Base-by-base conservation (phyloP, 176 grass and related monocot species). In the Oryza punctata region DNA sequence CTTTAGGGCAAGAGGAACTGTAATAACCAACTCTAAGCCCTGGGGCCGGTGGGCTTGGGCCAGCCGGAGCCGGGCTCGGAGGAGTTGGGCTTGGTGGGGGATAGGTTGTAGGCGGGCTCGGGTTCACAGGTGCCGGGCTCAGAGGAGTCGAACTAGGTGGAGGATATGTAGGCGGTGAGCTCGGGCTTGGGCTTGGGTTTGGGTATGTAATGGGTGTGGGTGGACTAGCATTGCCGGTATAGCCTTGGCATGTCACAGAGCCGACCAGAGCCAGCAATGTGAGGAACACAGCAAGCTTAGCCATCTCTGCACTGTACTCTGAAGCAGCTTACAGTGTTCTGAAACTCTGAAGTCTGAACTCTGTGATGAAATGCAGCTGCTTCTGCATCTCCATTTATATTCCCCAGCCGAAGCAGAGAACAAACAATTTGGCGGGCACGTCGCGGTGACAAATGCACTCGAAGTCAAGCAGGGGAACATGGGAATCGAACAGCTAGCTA, bases 1-100 rank as follows among this genome's bases (percentile, higher is more conserved):
- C 88, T 0, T 35, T 40, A 11, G 91, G 77, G 38, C 91, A 93
- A 15, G 77, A 65, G 15, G 82, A 40, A 1, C 26, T 40, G 49
- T 93, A 90, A 30, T 87, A 88, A 19, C 88, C 77, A 2, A 90
- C 47, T 59, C 40, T 24, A 19, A 67, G 86, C 9, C 25, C 27
- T 0, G 25, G 43, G 14, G 30, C 3, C 0, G 26, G n/a, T 18
- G 69, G 67, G 23, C 65, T 82, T 0, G 50, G 44, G 80, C 80
- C 65, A 1, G 67, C 0, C 0, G 15, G 15, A 1, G 1, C 4
- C 7, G 54, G 54, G 54, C 1, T 59, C 0, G 19, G 19, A 4
- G 47, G 47, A 50, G 47, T 50, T 50, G 47, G 1, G 47, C 14
- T 50, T 50, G 47, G 47, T 50, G 47, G 15, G 18, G 15, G 14